Percentiles rank a stretch among this genome's conserved stretches.
phyloP scores from a whole-genome alignment of 352 stramenopile genomes.

The Phytopythium vexans region DNA sequence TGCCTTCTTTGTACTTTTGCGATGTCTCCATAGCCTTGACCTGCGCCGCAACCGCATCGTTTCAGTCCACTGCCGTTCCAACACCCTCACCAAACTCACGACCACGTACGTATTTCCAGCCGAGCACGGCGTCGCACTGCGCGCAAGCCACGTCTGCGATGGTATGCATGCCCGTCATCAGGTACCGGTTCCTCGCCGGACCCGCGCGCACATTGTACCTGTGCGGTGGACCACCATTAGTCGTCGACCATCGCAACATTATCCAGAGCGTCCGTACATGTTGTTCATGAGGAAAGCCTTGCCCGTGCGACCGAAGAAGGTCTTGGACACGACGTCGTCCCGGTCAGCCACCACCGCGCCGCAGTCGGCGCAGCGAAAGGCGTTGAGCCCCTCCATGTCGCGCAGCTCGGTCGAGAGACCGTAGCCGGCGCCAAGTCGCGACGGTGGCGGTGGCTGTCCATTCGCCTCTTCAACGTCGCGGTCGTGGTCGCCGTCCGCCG shows the following conservation, averaged over 20 bases:
- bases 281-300: constrained; percentile 78
- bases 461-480: constrained; percentile 24
- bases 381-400: constrained; percentile 40
- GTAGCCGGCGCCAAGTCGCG: constrained; percentile 13
- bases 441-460: constrained; percentile 16
- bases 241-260: too few species aligned
- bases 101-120: constrained; percentile 79
- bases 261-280: constrained; percentile 38
- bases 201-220: constrained; percentile 75
- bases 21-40: constrained; percentile 76
- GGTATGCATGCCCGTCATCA: constrained; percentile 82
- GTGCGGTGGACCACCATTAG: constrained; percentile 1
- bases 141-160: constrained; percentile 68
- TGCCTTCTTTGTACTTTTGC: constrained; percentile 86
- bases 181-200: constrained; percentile 54
- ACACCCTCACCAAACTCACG: neutral
- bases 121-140: constrained; percentile 56
- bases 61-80: too few species aligned
- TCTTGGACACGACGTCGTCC: constrained; percentile 74
- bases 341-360: constrained; percentile 58
- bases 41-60: constrained; percentile 14
- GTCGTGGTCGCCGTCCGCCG: constrained; percentile 16
- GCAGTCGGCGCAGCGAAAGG: constrained; percentile 63
- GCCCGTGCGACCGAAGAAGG: constrained; percentile 71
- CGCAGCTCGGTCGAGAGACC: constrained; percentile 44